A percentile compares a stretch with the other conserved stretches of the same genome.
phyloP scores from a whole-genome alignment of 2,329 filamentous ascomycete species.

The Lasiodiplodia hormozganensis region DNA sequence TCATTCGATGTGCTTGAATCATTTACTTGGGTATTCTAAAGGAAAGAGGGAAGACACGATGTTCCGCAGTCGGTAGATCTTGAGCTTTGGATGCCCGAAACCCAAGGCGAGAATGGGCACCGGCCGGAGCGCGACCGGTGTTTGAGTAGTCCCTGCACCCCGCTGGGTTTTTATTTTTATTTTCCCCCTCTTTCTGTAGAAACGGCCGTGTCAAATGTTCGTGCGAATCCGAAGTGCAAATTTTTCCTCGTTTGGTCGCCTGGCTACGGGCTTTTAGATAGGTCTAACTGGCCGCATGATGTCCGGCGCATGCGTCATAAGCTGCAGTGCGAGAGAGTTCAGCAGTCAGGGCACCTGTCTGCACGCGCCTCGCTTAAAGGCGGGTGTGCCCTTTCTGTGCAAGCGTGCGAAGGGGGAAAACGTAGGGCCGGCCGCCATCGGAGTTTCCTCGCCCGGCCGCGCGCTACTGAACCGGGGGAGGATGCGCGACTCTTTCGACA shows the following conservation, averaged over 20 bases:
- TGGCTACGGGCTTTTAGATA: background rate
- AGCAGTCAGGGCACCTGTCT: background rate
- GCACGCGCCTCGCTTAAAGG: constrained; percentile 19
- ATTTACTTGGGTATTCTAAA: constrained; percentile 70
- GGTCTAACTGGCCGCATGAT: background rate
- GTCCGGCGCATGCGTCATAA: background rate
- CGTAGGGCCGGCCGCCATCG: constrained; percentile 16
- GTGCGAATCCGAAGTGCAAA: background rate
- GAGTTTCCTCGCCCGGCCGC: constrained; percentile 29
- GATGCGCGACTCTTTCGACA: constrained; percentile 30
- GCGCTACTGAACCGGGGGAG: constrained; percentile 24
- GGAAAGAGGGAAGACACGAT: background rate
- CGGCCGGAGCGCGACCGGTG: background rate
- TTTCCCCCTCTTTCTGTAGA: background rate
- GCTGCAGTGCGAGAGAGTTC: background rate
- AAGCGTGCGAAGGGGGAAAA: constrained; percentile 3
- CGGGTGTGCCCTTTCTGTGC: constrained; percentile 6
- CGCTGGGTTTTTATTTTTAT: background rate
- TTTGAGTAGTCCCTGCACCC: background rate
- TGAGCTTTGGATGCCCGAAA: background rate
- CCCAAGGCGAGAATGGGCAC: background rate
- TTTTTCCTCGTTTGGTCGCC: background rate
- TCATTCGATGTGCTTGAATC: constrained; percentile 67
- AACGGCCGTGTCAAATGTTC: background rate
- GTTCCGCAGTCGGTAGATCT: background rate